Evolutionary conservation across 805 yeast species (phyloP), one percentile per base, ranked within the genome.

Genomic region (Monosporozyma aerobia): DNA sequence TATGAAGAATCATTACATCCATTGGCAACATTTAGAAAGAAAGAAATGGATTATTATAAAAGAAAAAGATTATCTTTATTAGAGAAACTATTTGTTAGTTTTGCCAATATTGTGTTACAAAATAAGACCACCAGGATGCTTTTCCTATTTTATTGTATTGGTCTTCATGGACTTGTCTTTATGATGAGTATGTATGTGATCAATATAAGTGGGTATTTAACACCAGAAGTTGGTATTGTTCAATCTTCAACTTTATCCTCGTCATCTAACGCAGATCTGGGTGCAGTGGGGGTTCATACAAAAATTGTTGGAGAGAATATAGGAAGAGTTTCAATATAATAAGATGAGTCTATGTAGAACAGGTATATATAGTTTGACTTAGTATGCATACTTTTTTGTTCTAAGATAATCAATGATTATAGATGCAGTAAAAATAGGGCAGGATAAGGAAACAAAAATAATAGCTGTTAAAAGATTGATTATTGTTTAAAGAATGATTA

Each of bases 1-100:
- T 90, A 87, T 70, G 96, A 89, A 59, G 82, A 84, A 50, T 83
- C 83, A 48, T 71, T 89, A 47, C 90, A 89, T 59, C 95, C 96
- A 33, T 80, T 90, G 55, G 92, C 87, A 58, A 85, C 81, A 61
- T 87, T 92, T 69, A 78, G 95, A 60, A 77, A 82, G 46, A 73
- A 81, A 56, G 97, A 89, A 63, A 79, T 85, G 37, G 89, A 85
- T 60, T 74, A 96, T 58, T 64, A 65, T 50, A 83, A 86, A 47
- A 77, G 78, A 49, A 80, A 90, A 7, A 77, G 80, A 48, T 73
- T 90, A 65, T 82, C 90, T 1, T 86, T 94, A 1, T 64, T 86
- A 53, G 97, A 94, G 60, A 75, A 95, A 54, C 69, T 87, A n/a
- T 85, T 84, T 57, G 80, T 82, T 54, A 80, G 82, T 53, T 75